phyloP scores from a whole-genome alignment of 805 yeast genomes.

The Ogataea ganodermae region DNA sequence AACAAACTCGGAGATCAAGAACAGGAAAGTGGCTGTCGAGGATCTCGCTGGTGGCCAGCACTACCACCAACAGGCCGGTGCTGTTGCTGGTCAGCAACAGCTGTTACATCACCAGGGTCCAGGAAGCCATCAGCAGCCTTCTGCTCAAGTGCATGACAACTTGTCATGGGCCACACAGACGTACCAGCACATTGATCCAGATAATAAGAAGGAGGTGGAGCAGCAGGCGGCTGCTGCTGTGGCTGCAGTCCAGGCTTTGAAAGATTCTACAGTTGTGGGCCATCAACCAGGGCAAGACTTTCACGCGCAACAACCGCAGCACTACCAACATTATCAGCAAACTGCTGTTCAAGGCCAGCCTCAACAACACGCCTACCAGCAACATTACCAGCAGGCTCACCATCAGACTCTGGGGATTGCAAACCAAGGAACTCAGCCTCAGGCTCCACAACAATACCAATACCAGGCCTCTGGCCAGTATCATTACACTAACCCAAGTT shows the following conservation, averaged over 20 bases:
- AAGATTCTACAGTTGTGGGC: conserved; percentile 21
- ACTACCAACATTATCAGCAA: conserved; percentile 12
- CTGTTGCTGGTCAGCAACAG: conserved; percentile 13
- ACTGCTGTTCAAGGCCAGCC: conserved; percentile 12
- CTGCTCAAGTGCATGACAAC: conserved; percentile 21
- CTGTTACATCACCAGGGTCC: conserved; percentile 16
- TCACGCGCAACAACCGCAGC: conserved; percentile 14
- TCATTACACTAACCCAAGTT: conserved; percentile 12
- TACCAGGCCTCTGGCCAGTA: conserved; percentile 15
- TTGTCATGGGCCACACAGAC: conserved; percentile 26
- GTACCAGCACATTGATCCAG: conserved; percentile 23
- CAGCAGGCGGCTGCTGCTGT: conserved; percentile 30
- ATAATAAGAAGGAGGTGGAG: conserved; percentile 26
- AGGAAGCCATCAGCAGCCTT: conserved; percentile 12
- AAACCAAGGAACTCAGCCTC: conserved; percentile 5
- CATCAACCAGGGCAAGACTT: conserved; percentile 11
- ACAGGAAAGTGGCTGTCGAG: conserved; percentile 28
- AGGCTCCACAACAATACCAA: conserved; percentile 10
- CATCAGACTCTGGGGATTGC: conserved; percentile 12
- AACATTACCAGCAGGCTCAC: conserved; percentile 12
- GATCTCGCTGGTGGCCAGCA: conserved; percentile 20
- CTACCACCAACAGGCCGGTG: conserved; percentile 14
- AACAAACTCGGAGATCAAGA: conserved; percentile 28
- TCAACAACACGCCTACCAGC: conserved; percentile 14
- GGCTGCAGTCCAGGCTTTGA: conserved; percentile 30